phyloP scores from a whole-genome alignment of 805 yeast species.

The Brettanomyces nanus region DNA sequence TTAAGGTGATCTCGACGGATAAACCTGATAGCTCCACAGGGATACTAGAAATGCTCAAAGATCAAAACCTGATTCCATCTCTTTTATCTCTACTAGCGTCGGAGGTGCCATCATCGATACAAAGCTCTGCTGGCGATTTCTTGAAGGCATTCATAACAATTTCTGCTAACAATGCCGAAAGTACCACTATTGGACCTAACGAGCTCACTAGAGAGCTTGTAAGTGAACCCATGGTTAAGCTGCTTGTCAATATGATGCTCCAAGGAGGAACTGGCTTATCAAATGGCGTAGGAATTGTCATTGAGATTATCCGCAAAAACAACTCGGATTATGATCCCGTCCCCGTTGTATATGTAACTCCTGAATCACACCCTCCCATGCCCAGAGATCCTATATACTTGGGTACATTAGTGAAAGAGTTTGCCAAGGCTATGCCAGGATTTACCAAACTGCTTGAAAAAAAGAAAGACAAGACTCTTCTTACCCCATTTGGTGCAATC shows the following conservation, averaged over 20 bases:
- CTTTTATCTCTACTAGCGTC: slow-evolving; percentile 68
- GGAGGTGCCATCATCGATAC: slow-evolving; percentile 58
- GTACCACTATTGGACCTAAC: slow-evolving; percentile 92
- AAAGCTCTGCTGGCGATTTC: slow-evolving; percentile 93
- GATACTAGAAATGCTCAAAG: slow-evolving; percentile 64
- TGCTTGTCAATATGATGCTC: slow-evolving; percentile 70
- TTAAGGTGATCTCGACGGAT: slow-evolving; percentile 88
- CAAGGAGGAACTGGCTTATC: slow-evolving; percentile 80
- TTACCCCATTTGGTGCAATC: slow-evolving; percentile 58
- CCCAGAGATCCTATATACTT: slow-evolving; percentile 88
- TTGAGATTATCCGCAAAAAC: slow-evolving; percentile 90
- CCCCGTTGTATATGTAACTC: slow-evolving; percentile 73
- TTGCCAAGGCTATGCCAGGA: slow-evolving; percentile 64
- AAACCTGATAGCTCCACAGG: slow-evolving; percentile 87
- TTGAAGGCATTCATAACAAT: slow-evolving; percentile 89
- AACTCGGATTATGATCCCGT: slow-evolving; percentile 91
- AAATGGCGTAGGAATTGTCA: slow-evolving; percentile 90
- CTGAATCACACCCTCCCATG: slow-evolving; percentile 87
- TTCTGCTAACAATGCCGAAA: slow-evolving; percentile 86
- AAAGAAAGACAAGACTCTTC: slow-evolving; percentile 30
- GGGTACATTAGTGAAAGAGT: slow-evolving; percentile 74
- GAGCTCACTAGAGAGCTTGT: slow-evolving; percentile 88
- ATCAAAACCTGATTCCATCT: slow-evolving; percentile 65
- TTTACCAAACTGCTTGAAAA: slow-evolving; percentile 55
- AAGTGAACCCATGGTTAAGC: slow-evolving; percentile 57